Evolutionary conservation across 331 rosid genomes (phyloP).

Genomic region (Stylosanthes scabra): DNA sequence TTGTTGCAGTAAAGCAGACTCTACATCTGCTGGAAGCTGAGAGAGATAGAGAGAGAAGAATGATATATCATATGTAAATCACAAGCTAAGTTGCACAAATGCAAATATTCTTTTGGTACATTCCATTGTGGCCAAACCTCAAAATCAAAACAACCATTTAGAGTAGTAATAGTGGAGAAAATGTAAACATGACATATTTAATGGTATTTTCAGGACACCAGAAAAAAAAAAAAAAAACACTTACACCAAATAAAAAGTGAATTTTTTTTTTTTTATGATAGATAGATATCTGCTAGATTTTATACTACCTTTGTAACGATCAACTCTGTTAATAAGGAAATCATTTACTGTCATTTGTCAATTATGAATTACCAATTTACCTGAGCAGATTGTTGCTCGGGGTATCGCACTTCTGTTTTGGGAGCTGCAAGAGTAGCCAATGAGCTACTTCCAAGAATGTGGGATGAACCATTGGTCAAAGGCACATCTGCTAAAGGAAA

Average conservation of each 20-base stretch:
- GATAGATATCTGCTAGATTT: too few relatives aligned
- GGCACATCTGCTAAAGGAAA: slow-evolving; percentile 44
- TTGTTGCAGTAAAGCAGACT: slow-evolving; percentile 81
- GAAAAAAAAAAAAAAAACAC: too few relatives aligned
- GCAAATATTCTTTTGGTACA: not conserved
- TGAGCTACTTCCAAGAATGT: slow-evolving; percentile 49
- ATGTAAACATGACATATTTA: not conserved
- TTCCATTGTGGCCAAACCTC: not conserved
- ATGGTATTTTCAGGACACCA: too few relatives aligned
- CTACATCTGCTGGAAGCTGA: slow-evolving; percentile 69
- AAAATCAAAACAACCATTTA: slow-evolving; percentile 6
- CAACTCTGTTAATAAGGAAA: slow-evolving; percentile 5
- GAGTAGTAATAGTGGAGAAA: slow-evolving; percentile 4
- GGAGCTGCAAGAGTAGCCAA: slow-evolving; percentile 53
- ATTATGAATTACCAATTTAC: slow-evolving; percentile 48
- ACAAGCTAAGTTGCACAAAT: slow-evolving; percentile 3
- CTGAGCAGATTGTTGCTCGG: slow-evolving; percentile 75
- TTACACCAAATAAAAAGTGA: too few relatives aligned
- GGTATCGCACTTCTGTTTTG: slow-evolving; percentile 47
- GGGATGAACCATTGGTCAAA: slow-evolving; percentile 58
- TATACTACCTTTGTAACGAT: not conserved
- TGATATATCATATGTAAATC: not conserved
- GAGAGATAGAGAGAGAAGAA: slow-evolving; percentile 27
- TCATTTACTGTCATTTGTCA: slow-evolving; percentile 9
- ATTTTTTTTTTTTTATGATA: too few relatives aligned